Base-by-base conservation (phyloP, 768 basidiomycete genomes). In the Collybiopsis luxurians region DNA sequence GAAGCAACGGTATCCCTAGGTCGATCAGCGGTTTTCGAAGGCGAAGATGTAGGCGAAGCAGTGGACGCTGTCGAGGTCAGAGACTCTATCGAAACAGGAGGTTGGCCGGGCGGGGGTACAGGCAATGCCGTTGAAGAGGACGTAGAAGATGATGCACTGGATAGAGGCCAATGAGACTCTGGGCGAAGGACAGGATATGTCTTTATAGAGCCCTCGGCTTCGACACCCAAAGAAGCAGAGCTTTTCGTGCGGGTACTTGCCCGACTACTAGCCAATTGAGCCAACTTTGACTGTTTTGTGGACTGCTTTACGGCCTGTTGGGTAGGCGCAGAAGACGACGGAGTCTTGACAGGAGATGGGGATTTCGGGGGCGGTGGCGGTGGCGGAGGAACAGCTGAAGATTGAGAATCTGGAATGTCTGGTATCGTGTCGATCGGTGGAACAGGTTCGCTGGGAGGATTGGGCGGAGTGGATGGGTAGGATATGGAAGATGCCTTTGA, bases 171-270 rank as follows among this genome's bases (percentile, higher is more conserved):
- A 23, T 73, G 64, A 15, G 89, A 90, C 48, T 81, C 77, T n/a
- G 89, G 90, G 17, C 89, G 84, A 59, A 90, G 75, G 17, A 66
- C 77, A 23, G 89, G 86, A 64, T 86, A 91, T 1, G 90, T 90
- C 62, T 84, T 81, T n/a, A 87, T 76, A 24, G 88, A 85, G 2
- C 82, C 83, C 0, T 81, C 72, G 31, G 81, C 73, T 42, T 82
- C 69, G 10, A 73, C 79, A 57, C 79, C 80, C 2, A 79, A 82
- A 23, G 84, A 82, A 48, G 79, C 73, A 23, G 86, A 84, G 62
- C 80, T 83, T 58, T 78, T 73, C 57, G 75, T 80, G 44, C 71
- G 71, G 34, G 76, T 76, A 55, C 81, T 82, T 2, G 83, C 78
- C 56, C 85, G 75, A 9, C 86, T 87, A 61, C 80, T 86, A 11